Evolutionary conservation across 2,329 filamentous ascomycete species (phyloP), one percentile per base, ranked within the genome.

Genomic region (Fusarium multiceps): DNA sequence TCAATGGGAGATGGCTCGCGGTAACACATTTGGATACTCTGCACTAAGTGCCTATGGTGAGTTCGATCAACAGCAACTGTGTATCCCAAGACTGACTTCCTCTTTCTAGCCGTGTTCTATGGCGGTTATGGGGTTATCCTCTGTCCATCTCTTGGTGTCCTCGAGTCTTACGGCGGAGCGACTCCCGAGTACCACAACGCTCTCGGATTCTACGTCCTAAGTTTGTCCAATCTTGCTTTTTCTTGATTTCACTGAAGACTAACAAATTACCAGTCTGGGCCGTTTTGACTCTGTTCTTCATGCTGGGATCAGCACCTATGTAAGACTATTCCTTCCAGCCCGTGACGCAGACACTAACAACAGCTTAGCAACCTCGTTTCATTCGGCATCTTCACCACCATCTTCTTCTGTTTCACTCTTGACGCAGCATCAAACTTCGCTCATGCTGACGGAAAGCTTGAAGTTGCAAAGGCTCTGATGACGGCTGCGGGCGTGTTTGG

Each of bases 21-120:
- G 76, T 2, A 63, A 77, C 16, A 76, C 75, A 2, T 77, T 77
- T 46, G 68, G 73, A 1, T 77, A 78, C 21, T 76, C 76, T 8
- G 72, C 74, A 0, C 43, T 77, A 16, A 74, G 66, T 21, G 75
- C 76, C 2, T 77, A 72, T 53, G 75, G 75, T 76, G 34, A 41
- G 66, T 56, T 4, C 1, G 0, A 16, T 6, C 12, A 16, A 0
- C 2, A 7, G 14, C 1, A 10, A 3, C 9, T 11, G 14, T n/a
- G 4, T 42, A 7, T 1, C 0, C 6, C 4, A n/a, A 18, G 14
- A 23, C 27, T 25, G 2, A 18, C 49, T 41, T 3, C 55, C 10
- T 6, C 2, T 6, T 23, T 4, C 4, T 3, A 77, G 75, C 66
- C 0, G 65, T 76, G 16, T 77, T 76, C 50, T 77, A 76, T 23